Conservation (phyloP, 495 filamentous ascomycete species). For the Aspergillus steynii region DNA sequence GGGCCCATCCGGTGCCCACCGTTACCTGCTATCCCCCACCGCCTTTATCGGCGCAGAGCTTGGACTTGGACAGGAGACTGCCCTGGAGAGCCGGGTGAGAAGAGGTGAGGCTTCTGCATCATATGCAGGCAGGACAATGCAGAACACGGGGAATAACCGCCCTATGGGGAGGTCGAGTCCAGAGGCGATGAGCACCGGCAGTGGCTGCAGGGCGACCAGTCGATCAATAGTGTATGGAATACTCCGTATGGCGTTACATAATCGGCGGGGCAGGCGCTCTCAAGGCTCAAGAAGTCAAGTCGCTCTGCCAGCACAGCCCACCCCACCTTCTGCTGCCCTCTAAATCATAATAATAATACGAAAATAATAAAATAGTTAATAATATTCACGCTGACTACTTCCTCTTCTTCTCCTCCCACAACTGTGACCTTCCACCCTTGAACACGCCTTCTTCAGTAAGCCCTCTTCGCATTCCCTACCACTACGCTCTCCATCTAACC, state of each 20-base stretch:
- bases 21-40: background rate
- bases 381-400: background rate
- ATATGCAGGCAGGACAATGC: background rate
- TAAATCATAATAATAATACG: background rate
- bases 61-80: background rate
- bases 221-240: no score
- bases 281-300: no score
- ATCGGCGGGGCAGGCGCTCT: background rate
- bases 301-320: background rate
- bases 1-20: background rate
- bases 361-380: background rate
- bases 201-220: no score
- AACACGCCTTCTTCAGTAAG: background rate
- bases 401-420: background rate
- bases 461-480: background rate
- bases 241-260: background rate
- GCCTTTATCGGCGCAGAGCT: background rate
- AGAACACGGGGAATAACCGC: background rate
- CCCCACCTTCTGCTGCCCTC: background rate
- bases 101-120: background rate
- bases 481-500: constrained; percentile 11
- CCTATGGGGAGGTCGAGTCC: background rate
- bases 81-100: no score
- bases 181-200: no score
- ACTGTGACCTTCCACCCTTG: background rate